Conservation (phyloP, 2,329 filamentous ascomycete genomes). For the Hymenoscyphus albidus region DNA sequence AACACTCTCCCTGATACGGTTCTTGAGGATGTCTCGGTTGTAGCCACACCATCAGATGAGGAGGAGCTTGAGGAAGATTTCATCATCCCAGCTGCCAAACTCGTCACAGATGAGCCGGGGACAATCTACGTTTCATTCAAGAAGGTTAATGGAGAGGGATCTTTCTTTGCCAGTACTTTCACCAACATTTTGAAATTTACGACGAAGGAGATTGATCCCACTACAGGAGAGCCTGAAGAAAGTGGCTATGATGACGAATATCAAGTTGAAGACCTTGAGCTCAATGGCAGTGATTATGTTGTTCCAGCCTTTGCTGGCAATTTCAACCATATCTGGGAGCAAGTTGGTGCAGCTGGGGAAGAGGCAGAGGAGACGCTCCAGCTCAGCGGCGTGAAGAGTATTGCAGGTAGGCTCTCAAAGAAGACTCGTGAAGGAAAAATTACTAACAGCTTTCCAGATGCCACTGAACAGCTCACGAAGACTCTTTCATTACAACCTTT, state of each 20-base stretch:
- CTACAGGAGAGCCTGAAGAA: conserved; percentile 88
- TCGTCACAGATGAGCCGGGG: conserved; percentile 80
- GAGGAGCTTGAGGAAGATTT: conserved; percentile 88
- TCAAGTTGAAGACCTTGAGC: conserved; percentile 88
- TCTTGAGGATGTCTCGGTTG: conserved; percentile 81
- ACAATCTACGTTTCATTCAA: conserved; percentile 95
- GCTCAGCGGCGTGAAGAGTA: conserved; percentile 82
- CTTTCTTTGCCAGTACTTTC: conserved; percentile 78
- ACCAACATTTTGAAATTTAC: conserved; percentile 95
- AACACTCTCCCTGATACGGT: conserved; percentile 92
- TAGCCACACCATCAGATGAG: conserved; percentile 74
- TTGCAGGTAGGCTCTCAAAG: conserved; percentile 61
- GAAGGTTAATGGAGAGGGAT: conserved; percentile 69
- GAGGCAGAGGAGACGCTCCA: conserved; percentile 89
- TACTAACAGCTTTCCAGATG: conserved; percentile 55
- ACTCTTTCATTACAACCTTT: conserved; percentile 86
- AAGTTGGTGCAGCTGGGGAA: conserved; percentile 82
- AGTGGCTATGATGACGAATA: conserved; percentile 96
- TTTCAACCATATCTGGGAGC: conserved; percentile 95
- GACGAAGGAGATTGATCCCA: conserved; percentile 95
- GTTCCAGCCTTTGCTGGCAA: conserved; percentile 90
- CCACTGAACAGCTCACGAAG: conserved; percentile 85
- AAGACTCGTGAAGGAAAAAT: conserved; percentile 3
- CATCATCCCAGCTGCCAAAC: conserved; percentile 81
- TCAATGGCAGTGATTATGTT: conserved; percentile 89